Base-by-base conservation (phyloP, 1,284 basidiomycete genomes). In the Fomitopsis schrenkii region DNA sequence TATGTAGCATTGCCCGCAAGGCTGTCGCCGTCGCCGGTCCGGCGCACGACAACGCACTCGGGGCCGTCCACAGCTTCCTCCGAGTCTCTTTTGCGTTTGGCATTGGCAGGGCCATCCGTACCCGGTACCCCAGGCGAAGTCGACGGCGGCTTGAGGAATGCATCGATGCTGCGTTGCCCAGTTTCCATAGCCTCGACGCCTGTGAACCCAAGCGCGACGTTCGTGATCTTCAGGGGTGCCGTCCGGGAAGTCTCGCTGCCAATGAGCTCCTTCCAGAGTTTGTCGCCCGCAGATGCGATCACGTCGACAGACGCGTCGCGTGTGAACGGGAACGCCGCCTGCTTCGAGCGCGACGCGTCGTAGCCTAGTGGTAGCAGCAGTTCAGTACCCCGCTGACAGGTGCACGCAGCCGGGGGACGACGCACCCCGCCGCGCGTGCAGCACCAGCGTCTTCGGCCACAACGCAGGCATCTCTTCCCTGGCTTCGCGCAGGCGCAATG, bases 361-460 rank as follows among this genome's bases (percentile, higher is more conserved):
- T 87, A 87, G n/a, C 83, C 93, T 93, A 22, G 30, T 3, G 36
- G 60, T 54, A 30, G 19, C 36, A 28, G n/a, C 19, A 19, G 0
- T 17, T 15, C 17, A 54, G 52, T 36, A 38, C n/a, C 30, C 35
- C 26, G 52, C 35, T 33, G 28, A 17, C 55, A 33, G 38, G 38
- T 28, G 22, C 10, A 7, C 10, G 33, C 19, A 19, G 33, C 14
- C 10, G 26, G 22, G 36, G 6, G 15, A 19, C 36, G 22, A 53
- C 46, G 14, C 63, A 87, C 91, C 85, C 81, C 88, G 86, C 33
- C 91, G 80, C 35, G 85, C 83, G 64, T 88, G 85, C 22, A 98
- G 77, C 9, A 92, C 93, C 42, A 99, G 78, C 0, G 92, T 93
- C 75, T 94, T 98, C 0, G 97, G 97, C 95, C 96, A 98, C 19